Percentiles rank a stretch among this genome's conserved stretches.
These are phyloP conservation scores for Drechslerella stenobrocha DNA, from an alignment of 2,329 filamentous ascomycete species.

Conservation along the genomic window DNA sequence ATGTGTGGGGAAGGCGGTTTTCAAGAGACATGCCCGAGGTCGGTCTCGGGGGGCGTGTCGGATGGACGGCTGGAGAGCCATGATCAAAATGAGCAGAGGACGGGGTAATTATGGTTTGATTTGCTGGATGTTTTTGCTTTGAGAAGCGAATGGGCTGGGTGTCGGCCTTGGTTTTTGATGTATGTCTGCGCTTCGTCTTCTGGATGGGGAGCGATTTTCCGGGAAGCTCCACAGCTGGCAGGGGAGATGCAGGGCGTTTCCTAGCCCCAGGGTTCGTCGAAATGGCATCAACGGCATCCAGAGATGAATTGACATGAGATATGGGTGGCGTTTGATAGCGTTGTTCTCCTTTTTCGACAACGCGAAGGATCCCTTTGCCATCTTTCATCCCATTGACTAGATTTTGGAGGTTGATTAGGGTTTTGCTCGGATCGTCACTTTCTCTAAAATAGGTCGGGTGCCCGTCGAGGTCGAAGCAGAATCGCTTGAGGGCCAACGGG, in stretches of 20 bases:
- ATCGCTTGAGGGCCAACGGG: conserved; percentile 73
- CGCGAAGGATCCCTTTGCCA: conserved; percentile 52
- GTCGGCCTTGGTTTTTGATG: conserved; percentile 30
- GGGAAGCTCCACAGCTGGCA: conserved; percentile 26
- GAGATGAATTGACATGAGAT: conserved; percentile 21
- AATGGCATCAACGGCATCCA: conserved; percentile 22
- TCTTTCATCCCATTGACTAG: conserved; percentile 51
- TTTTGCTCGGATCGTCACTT: conserved; percentile 62
- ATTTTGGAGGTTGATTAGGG: conserved; percentile 57
- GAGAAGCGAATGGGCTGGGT: conserved; percentile 28
- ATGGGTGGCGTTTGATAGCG: conserved; percentile 41
- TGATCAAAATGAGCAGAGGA: conserved; percentile 24
- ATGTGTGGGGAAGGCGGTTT: background rate
- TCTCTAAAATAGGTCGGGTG: conserved; percentile 66
- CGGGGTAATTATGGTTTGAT: conserved; percentile 31
- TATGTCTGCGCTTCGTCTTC: conserved; percentile 43
- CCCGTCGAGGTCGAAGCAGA: conserved; percentile 72
- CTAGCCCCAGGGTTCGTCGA: conserved; percentile 28
- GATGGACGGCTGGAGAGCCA: background rate
- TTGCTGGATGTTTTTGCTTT: conserved; percentile 16
- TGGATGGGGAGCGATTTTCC: conserved; percentile 29
- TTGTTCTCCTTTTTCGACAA: conserved; percentile 53
- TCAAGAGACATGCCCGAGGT: conserved; percentile 15
- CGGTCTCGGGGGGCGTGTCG: background rate
- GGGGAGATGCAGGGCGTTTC: conserved; percentile 41